Evolutionary conservation across 2,329 filamentous ascomycete genomes (phyloP).

Genomic region (Fusarium oligoseptatum): DNA sequence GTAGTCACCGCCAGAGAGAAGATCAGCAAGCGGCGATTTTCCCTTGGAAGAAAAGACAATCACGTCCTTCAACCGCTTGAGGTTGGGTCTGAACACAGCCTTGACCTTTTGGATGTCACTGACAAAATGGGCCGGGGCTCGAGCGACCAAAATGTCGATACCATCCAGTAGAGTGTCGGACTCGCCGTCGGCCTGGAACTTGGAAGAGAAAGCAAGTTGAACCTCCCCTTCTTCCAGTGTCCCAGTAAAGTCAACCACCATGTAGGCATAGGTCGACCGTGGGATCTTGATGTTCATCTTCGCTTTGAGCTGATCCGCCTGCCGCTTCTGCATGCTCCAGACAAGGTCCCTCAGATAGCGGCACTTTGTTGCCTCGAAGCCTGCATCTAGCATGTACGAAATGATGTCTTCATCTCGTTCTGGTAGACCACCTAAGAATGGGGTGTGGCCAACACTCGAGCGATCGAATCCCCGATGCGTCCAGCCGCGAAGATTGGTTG

Average conservation of each 20-base stretch:
- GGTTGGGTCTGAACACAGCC: slow-evolving; percentile 68
- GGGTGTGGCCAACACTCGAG: slow-evolving; percentile 54
- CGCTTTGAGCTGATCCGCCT: slow-evolving; percentile 66
- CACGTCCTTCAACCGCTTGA: slow-evolving; percentile 81
- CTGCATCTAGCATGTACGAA: slow-evolving; percentile 68
- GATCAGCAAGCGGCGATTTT: slow-evolving; percentile 72
- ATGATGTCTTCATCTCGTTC: slow-evolving; percentile 63
- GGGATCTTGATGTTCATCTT: slow-evolving; percentile 73
- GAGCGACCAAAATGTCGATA: slow-evolving; percentile 74
- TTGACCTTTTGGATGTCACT: slow-evolving; percentile 80
- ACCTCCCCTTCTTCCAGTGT: slow-evolving; percentile 75
- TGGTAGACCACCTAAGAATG: slow-evolving; percentile 66
- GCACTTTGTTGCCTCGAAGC: slow-evolving; percentile 67
- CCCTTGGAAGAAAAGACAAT: slow-evolving; percentile 80
- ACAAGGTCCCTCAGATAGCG: slow-evolving; percentile 63
- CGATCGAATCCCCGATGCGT: slow-evolving; percentile 59
- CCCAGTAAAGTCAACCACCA: slow-evolving; percentile 76
- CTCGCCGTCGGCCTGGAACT: slow-evolving; percentile 69
- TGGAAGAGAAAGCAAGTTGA: slow-evolving; percentile 75
- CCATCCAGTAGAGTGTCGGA: slow-evolving; percentile 67
- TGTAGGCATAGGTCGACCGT: slow-evolving; percentile 72
- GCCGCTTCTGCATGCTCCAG: slow-evolving; percentile 61
- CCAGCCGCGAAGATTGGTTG: slow-evolving; percentile 67
- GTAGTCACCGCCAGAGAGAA: slow-evolving; percentile 84
- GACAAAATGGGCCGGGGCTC: slow-evolving; percentile 76